Evolutionary conservation across 192 early-diverging fungal genomes (phyloP).

Genomic region (Coemansia sp.): DNA sequence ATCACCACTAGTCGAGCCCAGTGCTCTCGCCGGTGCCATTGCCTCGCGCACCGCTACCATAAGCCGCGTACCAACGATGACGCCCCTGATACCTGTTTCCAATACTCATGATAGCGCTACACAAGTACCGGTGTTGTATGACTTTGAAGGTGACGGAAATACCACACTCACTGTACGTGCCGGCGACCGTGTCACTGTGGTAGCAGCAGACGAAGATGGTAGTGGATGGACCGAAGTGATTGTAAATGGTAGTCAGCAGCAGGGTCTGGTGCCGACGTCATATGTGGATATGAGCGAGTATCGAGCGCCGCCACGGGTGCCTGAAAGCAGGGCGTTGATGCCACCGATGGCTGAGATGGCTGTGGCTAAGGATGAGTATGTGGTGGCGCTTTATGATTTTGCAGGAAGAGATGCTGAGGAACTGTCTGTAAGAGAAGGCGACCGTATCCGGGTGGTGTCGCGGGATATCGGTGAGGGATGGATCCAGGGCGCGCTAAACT

Average conservation of each 20-base stretch:
- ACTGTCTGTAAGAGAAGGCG: constrained; percentile 28
- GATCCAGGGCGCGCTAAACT: constrained; percentile 25
- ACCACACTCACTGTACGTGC: constrained; percentile 29
- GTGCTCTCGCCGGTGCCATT: neutral
- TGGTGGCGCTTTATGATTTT: constrained; percentile 43
- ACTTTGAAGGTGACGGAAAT: constrained; percentile 41
- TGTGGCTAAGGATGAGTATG: constrained; percentile 5
- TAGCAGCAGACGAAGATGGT: constrained; percentile 28
- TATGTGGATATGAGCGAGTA: constrained; percentile 36
- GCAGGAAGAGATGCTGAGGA: constrained; percentile 27
- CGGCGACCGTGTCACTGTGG: constrained; percentile 30
- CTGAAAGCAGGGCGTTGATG: neutral
- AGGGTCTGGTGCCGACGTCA: constrained; percentile 42
- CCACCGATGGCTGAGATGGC: neutral
- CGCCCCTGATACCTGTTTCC: neutral
- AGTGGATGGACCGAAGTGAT: constrained; percentile 37
- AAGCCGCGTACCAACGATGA: neutral
- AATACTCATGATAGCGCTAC: too few relatives aligned
- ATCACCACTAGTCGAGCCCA: neutral
- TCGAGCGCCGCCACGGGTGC: constrained; percentile 1
- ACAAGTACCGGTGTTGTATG: constrained; percentile 24
- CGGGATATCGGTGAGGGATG: constrained; percentile 41
- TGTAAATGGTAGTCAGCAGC: constrained; percentile 11
- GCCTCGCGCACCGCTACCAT: neutral
- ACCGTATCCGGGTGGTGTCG: constrained; percentile 35